Evolutionary conservation across 129 eudicot genomes (phyloP).

Genomic region (Scalesia atractyloides): DNA sequence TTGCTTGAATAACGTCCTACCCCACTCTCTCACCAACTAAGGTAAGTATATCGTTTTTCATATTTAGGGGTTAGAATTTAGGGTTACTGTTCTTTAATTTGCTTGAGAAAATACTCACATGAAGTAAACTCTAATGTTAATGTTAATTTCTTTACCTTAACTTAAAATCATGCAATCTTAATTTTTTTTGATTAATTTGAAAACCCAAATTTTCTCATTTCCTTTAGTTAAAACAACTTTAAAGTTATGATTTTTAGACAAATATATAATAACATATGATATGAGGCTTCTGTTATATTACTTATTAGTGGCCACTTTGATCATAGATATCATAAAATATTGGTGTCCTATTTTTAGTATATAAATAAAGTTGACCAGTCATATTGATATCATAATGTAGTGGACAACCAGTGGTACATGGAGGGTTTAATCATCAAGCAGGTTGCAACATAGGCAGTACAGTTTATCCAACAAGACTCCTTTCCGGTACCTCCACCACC

Average conservation of each 20-base stretch:
- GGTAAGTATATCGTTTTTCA: constrained; percentile 29
- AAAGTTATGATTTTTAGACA: no score
- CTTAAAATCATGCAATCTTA: neutral
- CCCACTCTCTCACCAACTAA: constrained; percentile 55
- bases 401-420: constrained; percentile 63
- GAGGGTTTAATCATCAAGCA: constrained; percentile 61
- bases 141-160: no score
- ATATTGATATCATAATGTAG: constrained; percentile 28
- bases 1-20: constrained; percentile 55
- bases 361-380: constrained; percentile 1
- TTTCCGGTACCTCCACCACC: constrained; percentile 44
- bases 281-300: neutral
- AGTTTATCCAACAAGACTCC: constrained; percentile 52
- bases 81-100: no score
- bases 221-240: no score
- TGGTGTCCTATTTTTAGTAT: constrained; percentile 1
- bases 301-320: neutral
- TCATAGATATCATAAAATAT: constrained; percentile 8
- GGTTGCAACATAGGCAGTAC: constrained; percentile 46
- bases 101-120: no score
- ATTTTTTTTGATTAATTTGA: neutral
- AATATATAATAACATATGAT: no score
- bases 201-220: neutral
- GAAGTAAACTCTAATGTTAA: no score
- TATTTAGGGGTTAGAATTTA: neutral